These are phyloP conservation scores for Vitis amurensis DNA, from an alignment of 164 flowering plant genomes.

Conservation along the genomic window DNA sequence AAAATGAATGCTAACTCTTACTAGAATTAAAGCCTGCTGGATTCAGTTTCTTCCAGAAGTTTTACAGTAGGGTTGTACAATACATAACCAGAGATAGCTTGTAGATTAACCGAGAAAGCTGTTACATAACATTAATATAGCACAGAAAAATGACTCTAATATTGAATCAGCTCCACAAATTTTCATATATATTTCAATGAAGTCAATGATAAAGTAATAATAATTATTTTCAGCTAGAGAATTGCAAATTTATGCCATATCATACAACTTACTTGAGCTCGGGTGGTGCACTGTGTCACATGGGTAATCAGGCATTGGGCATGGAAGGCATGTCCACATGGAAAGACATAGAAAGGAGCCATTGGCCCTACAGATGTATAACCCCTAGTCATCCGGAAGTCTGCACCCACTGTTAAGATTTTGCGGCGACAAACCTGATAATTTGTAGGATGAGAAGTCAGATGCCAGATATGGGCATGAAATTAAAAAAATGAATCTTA, in stretches of 20 bases:
- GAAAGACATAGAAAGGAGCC: slow-evolving; percentile 99
- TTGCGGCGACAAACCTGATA: slow-evolving; percentile 76
- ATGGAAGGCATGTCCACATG: slow-evolving; percentile 97
- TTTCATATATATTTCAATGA: no score
- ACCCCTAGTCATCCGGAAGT: slow-evolving; percentile 61
- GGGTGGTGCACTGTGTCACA: slow-evolving; percentile 72
- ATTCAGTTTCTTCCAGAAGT: no score
- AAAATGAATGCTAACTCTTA: not conserved
- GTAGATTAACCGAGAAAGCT: not conserved
- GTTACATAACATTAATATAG: not conserved
- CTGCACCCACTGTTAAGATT: slow-evolving; percentile 59
- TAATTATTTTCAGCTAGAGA: no score
- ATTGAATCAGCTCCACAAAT: no score
- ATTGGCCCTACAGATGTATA: slow-evolving; percentile 79
- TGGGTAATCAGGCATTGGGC: slow-evolving; percentile 90
- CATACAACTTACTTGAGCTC: slow-evolving; percentile 63
- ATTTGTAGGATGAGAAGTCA: not conserved
- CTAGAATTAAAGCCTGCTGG: not conserved
- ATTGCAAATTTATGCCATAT: no score
- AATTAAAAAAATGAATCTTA: no score
- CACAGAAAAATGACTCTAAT: not conserved
- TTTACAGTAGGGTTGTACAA: not conserved
- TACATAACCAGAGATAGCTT: not conserved
- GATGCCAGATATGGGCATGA: not conserved
- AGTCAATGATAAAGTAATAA: no score